Percentiles rank a stretch among this genome's conserved stretches.
phyloP scores from a whole-genome alignment of 2,329 filamentous ascomycete genomes.

The Cryphonectria nitschkei region DNA sequence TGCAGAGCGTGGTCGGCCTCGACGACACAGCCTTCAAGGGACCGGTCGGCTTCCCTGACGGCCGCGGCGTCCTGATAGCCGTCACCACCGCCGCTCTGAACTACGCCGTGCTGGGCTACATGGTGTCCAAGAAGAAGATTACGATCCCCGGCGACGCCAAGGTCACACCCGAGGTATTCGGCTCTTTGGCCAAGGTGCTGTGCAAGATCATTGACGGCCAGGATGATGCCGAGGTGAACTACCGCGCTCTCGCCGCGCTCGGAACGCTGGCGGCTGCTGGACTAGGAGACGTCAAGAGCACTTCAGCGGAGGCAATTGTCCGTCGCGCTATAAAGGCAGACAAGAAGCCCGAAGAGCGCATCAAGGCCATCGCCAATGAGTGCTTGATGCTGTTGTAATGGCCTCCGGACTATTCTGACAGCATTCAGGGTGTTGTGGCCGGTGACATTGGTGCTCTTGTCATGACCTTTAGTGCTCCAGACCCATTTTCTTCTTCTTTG shows the following conservation, averaged over 20 bases:
- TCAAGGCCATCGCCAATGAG: constrained; percentile 52
- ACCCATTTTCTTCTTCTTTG: neutral
- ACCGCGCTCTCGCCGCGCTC: constrained; percentile 78
- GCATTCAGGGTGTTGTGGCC: constrained; percentile 39
- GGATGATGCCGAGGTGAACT: constrained; percentile 80
- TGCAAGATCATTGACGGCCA: constrained; percentile 66
- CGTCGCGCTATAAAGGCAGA: constrained; percentile 44
- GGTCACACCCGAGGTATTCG: constrained; percentile 49
- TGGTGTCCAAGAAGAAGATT: constrained; percentile 46
- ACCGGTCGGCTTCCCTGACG: constrained; percentile 54
- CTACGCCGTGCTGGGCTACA: constrained; percentile 72
- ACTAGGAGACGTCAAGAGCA: constrained; percentile 46
- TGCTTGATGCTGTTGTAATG: constrained; percentile 43
- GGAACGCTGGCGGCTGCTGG: constrained; percentile 74
- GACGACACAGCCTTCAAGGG: constrained; percentile 49
- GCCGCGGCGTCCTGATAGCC: constrained; percentile 83
- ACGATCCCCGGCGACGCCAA: constrained; percentile 36
- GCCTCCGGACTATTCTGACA: too few species aligned
- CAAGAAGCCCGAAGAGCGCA: constrained; percentile 49
- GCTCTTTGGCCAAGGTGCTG: constrained; percentile 56
- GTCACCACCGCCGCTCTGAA: constrained; percentile 84
- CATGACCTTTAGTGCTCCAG: neutral
- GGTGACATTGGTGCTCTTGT: neutral
- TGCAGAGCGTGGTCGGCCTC: constrained; percentile 64
- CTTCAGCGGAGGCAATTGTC: constrained; percentile 48